Conservation (phyloP, 495 filamentous ascomycete species). For the Lentithecium fluviatile region DNA sequence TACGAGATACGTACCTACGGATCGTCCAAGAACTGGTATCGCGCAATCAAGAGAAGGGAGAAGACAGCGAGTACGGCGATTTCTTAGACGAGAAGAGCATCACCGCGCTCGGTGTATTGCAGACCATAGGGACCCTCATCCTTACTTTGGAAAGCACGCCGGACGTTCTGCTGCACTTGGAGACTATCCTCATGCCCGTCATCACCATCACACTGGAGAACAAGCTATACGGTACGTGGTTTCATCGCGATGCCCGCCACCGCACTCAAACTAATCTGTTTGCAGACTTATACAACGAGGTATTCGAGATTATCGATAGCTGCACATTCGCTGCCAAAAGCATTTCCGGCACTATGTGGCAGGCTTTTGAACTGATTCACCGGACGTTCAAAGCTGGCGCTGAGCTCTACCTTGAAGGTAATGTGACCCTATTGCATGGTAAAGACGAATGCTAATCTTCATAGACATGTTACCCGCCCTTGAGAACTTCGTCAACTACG, state of each 20-base stretch:
- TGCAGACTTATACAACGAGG: conserved; percentile 87
- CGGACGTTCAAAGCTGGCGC: conserved; percentile 95
- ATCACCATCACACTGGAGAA: conserved; percentile 95
- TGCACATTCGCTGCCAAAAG: conserved; percentile 97
- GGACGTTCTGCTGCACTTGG: conserved; percentile 87
- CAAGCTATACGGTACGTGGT: conserved; percentile 74
- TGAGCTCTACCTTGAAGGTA: conserved; percentile 85
- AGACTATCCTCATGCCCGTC: conserved; percentile 94
- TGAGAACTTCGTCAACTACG: conserved; percentile 95
- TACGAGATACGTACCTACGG: conserved; percentile 92
- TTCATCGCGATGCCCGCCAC: not conserved
- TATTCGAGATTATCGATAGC: conserved; percentile 98
- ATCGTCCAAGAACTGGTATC: conserved; percentile 90
- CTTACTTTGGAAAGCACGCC: conserved; percentile 95
- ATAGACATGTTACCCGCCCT: conserved; percentile 93
- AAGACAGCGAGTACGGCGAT: conserved; percentile 79
- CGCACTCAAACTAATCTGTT: conserved; percentile 33
- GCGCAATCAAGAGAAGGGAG: conserved; percentile 66
- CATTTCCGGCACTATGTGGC: conserved; percentile 97
- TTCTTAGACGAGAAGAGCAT: conserved; percentile 98
- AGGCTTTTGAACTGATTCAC: conserved; percentile 94
- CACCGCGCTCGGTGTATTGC: conserved; percentile 90
- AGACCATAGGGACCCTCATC: conserved; percentile 97
- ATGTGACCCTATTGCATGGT: not conserved
- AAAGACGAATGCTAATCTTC: conserved; percentile 1